Evolutionary conservation across 768 basidiomycete genomes (phyloP), one percentile per base, ranked within the genome.

Genomic region (Lenzites betulinus): DNA sequence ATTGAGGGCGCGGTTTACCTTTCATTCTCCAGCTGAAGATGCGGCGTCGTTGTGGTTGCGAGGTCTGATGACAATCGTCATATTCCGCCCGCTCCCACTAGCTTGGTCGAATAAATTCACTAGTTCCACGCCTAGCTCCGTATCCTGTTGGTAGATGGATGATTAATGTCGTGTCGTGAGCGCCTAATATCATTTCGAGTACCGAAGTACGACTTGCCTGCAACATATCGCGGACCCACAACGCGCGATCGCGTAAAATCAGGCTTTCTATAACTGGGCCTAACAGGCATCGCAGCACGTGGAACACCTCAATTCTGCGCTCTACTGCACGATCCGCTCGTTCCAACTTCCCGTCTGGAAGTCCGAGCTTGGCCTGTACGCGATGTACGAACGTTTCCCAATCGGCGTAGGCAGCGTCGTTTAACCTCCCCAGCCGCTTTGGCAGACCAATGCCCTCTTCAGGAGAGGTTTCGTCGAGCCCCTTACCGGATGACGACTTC

Each of bases 81-180:
- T 76, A 70, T 91, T 92, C 66, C 90, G 75, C 48, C 85, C 88
- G 70, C 90, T 92, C 44, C 88, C 89, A 2, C 80, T 81, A 5
- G 77, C 76, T 70, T 91, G 90, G 66, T 90, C 86, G 60, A 92
- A 92, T 42, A 92, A 68, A 70, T 89, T 90, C 2, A 90, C 76
- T 22, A 83, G 66, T 30, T 79, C 75, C 20, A 83, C 77, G 2
- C 64, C 39, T 59, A 67, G 50, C 8, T 49, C 51, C 16, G 54
- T 56, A 30, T 42, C 62, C 67, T 68, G 33, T 41, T 28, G n/a
- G 25, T 18, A 2, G 18, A 15, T 22, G 44, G 15, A 12, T 51
- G 39, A 56, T 36, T 26, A 56, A 22, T 18, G 13, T 2, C 30
- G 30, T 33, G 30, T 33, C 11, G 30, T 33, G 6, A 33, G 30